Conservation (phyloP, 108 stramenopile species). For the Schizochytrium sp. region DNA sequence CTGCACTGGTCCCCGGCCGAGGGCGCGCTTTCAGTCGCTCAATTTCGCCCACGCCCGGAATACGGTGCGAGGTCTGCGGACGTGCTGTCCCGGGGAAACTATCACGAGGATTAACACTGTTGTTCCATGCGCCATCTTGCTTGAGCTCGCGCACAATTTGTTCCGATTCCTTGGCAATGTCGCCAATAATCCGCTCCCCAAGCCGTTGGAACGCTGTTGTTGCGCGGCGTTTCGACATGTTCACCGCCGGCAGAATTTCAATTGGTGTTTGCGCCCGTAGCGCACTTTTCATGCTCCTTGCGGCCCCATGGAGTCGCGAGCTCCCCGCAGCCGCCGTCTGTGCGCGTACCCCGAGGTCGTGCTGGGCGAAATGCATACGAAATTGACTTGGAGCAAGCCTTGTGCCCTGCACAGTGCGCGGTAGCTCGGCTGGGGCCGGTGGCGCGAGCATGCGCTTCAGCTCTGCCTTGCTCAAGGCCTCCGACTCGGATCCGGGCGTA, state of each 20-base stretch:
- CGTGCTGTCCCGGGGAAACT: not conserved
- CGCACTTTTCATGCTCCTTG: not conserved
- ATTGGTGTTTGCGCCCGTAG: not conserved
- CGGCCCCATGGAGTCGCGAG: too few relatives aligned
- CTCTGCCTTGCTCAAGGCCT: not conserved
- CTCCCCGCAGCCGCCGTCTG: not conserved
- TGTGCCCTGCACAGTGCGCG: not conserved
- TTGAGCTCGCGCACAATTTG: not conserved
- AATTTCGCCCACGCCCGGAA: not conserved
- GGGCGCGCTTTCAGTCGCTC: not conserved
- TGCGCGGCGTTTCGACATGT: not conserved
- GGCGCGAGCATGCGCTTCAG: not conserved
- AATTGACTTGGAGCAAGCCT: not conserved
- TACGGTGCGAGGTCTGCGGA: not conserved
- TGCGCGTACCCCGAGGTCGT: not conserved
- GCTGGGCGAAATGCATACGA: not conserved
- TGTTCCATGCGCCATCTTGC: not conserved
- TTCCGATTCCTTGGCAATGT: not conserved
- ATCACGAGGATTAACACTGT: not conserved
- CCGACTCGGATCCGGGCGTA: not conserved
- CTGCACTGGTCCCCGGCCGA: not conserved
- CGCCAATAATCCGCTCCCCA: not conserved
- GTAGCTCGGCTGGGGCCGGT: not conserved
- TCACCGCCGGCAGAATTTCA: not conserved
- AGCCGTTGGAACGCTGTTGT: not conserved